Conservation (phyloP, 805 yeast species). For the Starmerella stigmatis region DNA sequence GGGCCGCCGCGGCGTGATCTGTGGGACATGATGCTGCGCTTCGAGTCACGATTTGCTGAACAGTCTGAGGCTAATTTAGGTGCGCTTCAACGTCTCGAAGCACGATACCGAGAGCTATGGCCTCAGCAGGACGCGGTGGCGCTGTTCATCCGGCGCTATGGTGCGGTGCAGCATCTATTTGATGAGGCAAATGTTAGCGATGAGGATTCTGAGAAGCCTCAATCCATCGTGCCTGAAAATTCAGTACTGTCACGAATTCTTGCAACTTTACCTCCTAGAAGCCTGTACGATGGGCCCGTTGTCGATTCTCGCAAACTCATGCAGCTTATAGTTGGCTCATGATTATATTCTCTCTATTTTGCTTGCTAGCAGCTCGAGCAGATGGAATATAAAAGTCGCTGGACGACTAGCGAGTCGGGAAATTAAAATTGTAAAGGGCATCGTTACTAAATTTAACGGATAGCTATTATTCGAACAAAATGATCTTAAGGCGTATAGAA, state of each 20-base stretch:
- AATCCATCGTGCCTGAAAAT: not conserved
- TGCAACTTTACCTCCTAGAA: constrained; percentile 19
- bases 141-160: constrained; percentile 27
- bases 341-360: too few species aligned
- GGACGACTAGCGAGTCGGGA: not conserved
- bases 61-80: constrained; percentile 46
- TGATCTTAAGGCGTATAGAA: too few species aligned
- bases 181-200: not conserved
- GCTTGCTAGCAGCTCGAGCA: not conserved
- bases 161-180: not conserved
- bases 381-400: not conserved
- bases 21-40: constrained; percentile 50
- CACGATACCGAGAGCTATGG: constrained; percentile 59
- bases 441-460: not conserved
- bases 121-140: constrained; percentile 33
- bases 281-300: constrained; percentile 22
- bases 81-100: constrained; percentile 56
- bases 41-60: constrained; percentile 46
- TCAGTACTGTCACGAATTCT: constrained; percentile 9
- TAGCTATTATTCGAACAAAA: too few species aligned
- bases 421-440: not conserved
- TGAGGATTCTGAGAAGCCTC: not conserved
- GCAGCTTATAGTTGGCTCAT: constrained; percentile 13
- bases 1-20: constrained; percentile 35
- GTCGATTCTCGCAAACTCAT: constrained; percentile 16